Evolutionary conservation across 306 rosid genomes (phyloP), one percentile per base, ranked within the genome.

Genomic region (Rosa chinensis): DNA sequence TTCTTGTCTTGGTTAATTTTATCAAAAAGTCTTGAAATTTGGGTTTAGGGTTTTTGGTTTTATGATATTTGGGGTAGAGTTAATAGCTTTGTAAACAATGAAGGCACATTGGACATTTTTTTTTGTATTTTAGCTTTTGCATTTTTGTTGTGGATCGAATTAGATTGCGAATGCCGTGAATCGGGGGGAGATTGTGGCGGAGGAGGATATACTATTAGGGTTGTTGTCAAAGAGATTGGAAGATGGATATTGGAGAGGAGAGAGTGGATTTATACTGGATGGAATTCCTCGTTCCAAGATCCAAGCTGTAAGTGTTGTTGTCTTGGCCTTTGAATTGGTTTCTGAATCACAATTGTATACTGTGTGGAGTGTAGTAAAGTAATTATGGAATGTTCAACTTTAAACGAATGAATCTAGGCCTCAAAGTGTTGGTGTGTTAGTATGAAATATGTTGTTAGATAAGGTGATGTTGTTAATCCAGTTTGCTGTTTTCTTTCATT

Each of bases 201-300:
- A 87, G 72, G 88, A 89, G 21, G 58, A 52, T 48, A 89, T 88
- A 21, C 77, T 89, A 25, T 83, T 88, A 50, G 89, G 88, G 70
- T 50, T 89, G 79, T 77, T 91, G 37, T 78, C 92, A 0, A 89
- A 82, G 88, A 86, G 89, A 70, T 73, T 91, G 76, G 93, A 89
- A 71, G 96, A 89, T 73, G 90, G 93, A 23, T 84, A 86, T 80
- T 74, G 32, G 35, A 89, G 86, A 82, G 96, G 92, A 18, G 96
- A 91, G 83, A 87, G 81, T 50, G 96, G 96, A 9, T 89, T 91
- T 75, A 91, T 91, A 85, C 87, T 91, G 12, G 91, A 89, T 82
- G 92, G 96, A 74, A 80, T 91, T 78, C 96, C 96, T 73, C 87
- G 90, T 72, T 75, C 93, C 16, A 82, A 81, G 80, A 80, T 82